Base-by-base conservation (phyloP, 495 filamentous ascomycete species). In the Lasiosphaeria hispida region DNA sequence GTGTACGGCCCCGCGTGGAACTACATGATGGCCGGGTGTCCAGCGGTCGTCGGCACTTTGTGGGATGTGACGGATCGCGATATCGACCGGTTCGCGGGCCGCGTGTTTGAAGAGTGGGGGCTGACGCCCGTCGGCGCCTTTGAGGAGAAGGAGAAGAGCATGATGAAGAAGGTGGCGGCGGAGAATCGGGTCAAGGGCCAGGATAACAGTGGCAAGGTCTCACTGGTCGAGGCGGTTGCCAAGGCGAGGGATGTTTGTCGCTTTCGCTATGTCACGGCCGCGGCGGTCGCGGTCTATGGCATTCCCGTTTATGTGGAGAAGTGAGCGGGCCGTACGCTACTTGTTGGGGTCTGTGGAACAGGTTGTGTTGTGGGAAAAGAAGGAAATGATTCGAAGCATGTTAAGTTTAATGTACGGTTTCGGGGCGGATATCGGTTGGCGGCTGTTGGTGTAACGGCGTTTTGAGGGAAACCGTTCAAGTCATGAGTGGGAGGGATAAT, bases 11-110 rank as follows among this genome's bases (percentile, higher is more conserved):
- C 90, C 36, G 87, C 90, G n/a, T 83, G 92, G 71, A 89, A 90
- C 58, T 97, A 97, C 72, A 83, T 97, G 72, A 82, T 92, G 37
- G 91, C 91, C 0, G 93, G 92, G 7, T 83, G 80, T 51, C 86
- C 89, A 3, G 91, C 92, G 9, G 79, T 97, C 14, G 84, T 97
- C 0, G 93, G 89, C 17, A 96, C 89, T 4, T 77, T 98, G 37
- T 98, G 94, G 94, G 94, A 98, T 71, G 94, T 98, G 17, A 98
- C 95, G 10, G 94, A 98, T 64, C 87, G 88, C 61, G 94, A 98
- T 68, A 94, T 96, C 63, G 94, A 98, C 76, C 86, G 92, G 37
- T 96, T 97, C 68, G 86, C 91, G 0, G 83, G 83, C 18, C 75
- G 81, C 13, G 75, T 87, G 3, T 86, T 96, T 48, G 87, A 92